Evolutionary conservation across 1,284 basidiomycete species (phyloP), one percentile per base, ranked within the genome.

Genomic region (Trametes versicolor): DNA sequence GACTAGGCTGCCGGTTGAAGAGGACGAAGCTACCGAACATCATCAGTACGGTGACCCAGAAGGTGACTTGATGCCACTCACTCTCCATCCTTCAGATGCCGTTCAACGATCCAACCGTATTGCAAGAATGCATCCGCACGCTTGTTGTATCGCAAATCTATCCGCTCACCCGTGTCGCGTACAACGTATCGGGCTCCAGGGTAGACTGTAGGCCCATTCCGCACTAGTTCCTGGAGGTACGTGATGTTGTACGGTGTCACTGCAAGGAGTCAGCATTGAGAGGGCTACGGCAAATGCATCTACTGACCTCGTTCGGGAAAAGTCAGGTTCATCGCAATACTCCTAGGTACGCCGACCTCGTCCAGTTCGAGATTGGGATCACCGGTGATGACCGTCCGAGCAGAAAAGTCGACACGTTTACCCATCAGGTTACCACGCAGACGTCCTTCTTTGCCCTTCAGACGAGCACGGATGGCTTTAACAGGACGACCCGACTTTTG

Each of bases 371-470:
- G 78, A 78, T 99, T 99, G 7, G 98, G 98, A 80, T 99, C 98
- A 78, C 98, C 98, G 6, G 98, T 99, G 76, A 99, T 99, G 76
- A 99, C 98, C 25, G 98, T 99, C 72, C 98, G 94, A 0, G 98
- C 98, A 1, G 98, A 99, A 78, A 99, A 99, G 77, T 99, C 97
- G 64, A 99, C 98, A 82, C 98, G 96, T 81, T 99, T 99, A 57
- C 98, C 98, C 98, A 99, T 99, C 78, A 99, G 78, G 79, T 99
- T 99, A 43, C 98, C 98, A 80, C 98, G 91, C 59, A 99, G 85
- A 76, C 98, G 95, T 51, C 98, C 98, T 79, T 99, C 98, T 79
- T 99, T 99, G 65, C 98, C 98, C 86, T 99, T 99, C 63, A 99
- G 85, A 69, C 98, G 93, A 5, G 97, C 96, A 69, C 98, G 95